Conservation (phyloP, 2,329 filamentous ascomycete genomes). For the Blumeria graminis region DNA sequence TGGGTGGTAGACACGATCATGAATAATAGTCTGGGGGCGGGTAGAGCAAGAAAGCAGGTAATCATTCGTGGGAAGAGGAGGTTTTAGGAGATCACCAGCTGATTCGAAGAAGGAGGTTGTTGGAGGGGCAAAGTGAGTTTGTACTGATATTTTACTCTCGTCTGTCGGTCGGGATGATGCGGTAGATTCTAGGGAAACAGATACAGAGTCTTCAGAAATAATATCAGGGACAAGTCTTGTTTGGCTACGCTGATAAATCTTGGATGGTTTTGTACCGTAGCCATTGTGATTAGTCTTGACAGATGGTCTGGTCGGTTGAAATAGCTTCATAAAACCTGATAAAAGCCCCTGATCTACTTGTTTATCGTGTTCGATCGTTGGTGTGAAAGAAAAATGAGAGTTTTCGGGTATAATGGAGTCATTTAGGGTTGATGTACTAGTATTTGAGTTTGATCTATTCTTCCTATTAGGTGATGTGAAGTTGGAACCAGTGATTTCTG, state of each 20-base stretch:
- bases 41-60: conserved; percentile 67
- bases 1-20: conserved; percentile 86
- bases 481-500: conserved; percentile 58
- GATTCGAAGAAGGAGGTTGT: conserved; percentile 88
- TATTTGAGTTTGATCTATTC: too few relatives aligned
- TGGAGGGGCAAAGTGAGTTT: conserved; percentile 42
- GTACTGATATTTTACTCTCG: too few relatives aligned
- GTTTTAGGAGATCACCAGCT: conserved; percentile 76
- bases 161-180: too few relatives aligned
- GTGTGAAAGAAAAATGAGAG: too few relatives aligned
- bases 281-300: conserved; percentile 24
- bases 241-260: conserved; percentile 56
- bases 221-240: conserved; percentile 19
- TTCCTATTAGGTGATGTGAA: neutral
- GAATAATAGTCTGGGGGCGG: conserved; percentile 77
- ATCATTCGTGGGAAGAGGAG: conserved; percentile 56
- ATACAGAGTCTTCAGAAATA: too few relatives aligned
- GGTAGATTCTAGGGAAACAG: too few relatives aligned
- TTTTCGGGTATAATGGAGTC: too few relatives aligned
- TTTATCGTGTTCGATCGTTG: too few relatives aligned
- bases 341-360: neutral
- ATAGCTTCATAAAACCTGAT: conserved; percentile 37
- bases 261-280: conserved; percentile 29
- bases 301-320: conserved; percentile 28
- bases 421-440: too few relatives aligned